A percentile compares a stretch with the other conserved stretches of the same genome.
Conservation (phyloP, 2,329 filamentous ascomycete genomes). For the Raffaelea arxii region DNA sequence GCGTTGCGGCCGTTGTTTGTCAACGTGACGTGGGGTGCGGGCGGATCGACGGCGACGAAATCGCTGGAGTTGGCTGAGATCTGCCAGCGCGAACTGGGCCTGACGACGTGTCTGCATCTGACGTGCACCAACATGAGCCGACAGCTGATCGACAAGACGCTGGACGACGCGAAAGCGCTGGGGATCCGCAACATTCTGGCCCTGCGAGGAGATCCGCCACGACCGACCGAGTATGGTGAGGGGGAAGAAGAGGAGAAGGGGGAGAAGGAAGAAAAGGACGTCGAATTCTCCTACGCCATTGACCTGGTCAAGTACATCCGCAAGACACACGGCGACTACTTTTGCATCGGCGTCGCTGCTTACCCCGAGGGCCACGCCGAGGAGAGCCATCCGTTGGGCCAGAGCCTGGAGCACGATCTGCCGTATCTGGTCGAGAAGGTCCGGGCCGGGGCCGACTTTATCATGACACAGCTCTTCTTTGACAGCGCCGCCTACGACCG, state of each 20-base stretch:
- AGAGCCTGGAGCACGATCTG: constrained; percentile 68
- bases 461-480: constrained; percentile 98
- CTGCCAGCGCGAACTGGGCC: constrained; percentile 80
- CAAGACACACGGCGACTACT: constrained; percentile 81
- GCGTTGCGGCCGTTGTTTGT: constrained; percentile 88
- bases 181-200: constrained; percentile 93
- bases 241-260: constrained; percentile 30
- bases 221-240: constrained; percentile 77
- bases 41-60: constrained; percentile 82
- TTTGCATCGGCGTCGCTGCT: constrained; percentile 87
- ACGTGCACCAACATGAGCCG: constrained; percentile 98
- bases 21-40: constrained; percentile 96
- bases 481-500: constrained; percentile 72
- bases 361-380: constrained; percentile 95
- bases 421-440: constrained; percentile 87
- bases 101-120: constrained; percentile 91
- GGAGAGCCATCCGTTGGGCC: constrained; percentile 66
- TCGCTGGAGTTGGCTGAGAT: constrained; percentile 91
- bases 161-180: constrained; percentile 82
- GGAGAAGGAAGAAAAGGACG: constrained; percentile 50
- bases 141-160: constrained; percentile 71
- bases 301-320: constrained; percentile 88
- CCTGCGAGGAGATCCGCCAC: constrained; percentile 79
- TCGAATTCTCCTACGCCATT: constrained; percentile 79
- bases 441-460: constrained; percentile 85